Conservation (phyloP, 108 stramenopile species). For the Poteriospumella lacustris region DNA sequence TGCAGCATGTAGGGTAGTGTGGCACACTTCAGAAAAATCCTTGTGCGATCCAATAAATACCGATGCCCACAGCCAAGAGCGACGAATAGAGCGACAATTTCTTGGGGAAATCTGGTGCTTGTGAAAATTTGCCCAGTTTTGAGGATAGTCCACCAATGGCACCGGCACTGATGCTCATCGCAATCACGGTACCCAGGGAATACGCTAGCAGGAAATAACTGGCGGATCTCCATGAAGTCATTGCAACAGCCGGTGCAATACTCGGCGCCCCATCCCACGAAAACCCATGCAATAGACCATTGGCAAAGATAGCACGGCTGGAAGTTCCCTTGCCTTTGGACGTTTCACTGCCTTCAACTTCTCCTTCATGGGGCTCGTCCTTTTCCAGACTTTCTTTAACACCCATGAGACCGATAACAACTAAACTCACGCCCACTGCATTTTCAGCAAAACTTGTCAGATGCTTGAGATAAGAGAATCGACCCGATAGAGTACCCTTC, state of each 20-base stretch:
- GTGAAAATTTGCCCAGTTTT: constrained; percentile 64
- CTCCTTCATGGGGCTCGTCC: constrained; percentile 46
- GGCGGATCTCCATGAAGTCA: constrained; percentile 74
- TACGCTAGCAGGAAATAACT: constrained; percentile 80
- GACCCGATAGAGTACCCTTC: constrained; percentile 47
- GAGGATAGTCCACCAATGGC: constrained; percentile 77
- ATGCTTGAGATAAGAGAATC: constrained; percentile 23
- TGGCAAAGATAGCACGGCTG: constrained; percentile 75
- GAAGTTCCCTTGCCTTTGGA: constrained; percentile 38
- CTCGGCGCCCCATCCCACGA: constrained; percentile 92
- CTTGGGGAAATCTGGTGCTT: constrained; percentile 76
- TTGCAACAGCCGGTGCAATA: constrained; percentile 81
- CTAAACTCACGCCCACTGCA: constrained; percentile 70
- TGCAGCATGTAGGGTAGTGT: too few species aligned
- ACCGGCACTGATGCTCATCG: constrained; percentile 71
- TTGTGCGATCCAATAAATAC: constrained; percentile 70
- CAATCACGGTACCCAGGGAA: constrained; percentile 77
- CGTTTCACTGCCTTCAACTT: constrained; percentile 51
- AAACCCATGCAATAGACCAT: constrained; percentile 88
- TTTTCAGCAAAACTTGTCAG: background rate
- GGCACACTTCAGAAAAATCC: constrained; percentile 60
- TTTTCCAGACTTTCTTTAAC: constrained; percentile 68
- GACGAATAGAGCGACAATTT: constrained; percentile 68
- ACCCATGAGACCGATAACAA: constrained; percentile 84
- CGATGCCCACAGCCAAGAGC: constrained; percentile 69